Evolutionary conservation across 495 filamentous ascomycete species (phyloP).

Genomic region (Penicillium goetzii): DNA sequence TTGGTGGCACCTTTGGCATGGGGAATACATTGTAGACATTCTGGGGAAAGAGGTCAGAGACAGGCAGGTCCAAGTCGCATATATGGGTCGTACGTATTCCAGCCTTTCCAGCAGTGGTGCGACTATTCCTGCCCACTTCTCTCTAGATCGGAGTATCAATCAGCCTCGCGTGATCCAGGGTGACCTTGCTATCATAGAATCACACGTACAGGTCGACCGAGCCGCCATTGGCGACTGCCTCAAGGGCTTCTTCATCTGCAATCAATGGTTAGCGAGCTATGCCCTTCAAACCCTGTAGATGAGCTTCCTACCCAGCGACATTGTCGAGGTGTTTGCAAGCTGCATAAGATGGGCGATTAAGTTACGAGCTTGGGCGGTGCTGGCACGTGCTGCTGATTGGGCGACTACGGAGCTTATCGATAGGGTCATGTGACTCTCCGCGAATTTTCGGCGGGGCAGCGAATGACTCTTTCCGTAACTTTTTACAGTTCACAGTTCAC

Average conservation of each 20-base stretch:
- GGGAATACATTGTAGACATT: constrained; percentile 59
- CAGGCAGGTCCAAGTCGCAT: constrained; percentile 7
- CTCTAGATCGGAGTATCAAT: constrained; percentile 41
- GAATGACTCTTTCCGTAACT: constrained; percentile 25
- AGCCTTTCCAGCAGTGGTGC: constrained; percentile 55
- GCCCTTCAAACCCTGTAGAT: neutral
- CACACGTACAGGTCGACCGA: constrained; percentile 67
- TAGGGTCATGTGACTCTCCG: constrained; percentile 35
- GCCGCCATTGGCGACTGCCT: constrained; percentile 64
- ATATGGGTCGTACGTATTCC: constrained; percentile 49
- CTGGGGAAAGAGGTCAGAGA: constrained; percentile 33
- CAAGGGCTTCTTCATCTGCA: constrained; percentile 65
- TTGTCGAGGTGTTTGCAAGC: constrained; percentile 28
- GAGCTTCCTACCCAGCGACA: constrained; percentile 44
- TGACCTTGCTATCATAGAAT: neutral
- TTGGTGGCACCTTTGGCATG: constrained; percentile 46
- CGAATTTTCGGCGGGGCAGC: constrained; percentile 44
- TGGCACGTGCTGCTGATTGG: constrained; percentile 27
- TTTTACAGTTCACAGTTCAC: constrained; percentile 1
- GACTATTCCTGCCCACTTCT: constrained; percentile 58
- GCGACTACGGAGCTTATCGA: constrained; percentile 27
- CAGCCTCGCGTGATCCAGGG: constrained; percentile 26
- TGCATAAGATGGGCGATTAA: constrained; percentile 16
- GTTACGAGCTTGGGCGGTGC: constrained; percentile 27
- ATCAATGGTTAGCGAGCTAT: constrained; percentile 8